A percentile compares a stretch with the other conserved stretches of the same genome.
Conservation (phyloP, 1,139 yeast species). For the Zygoascus hellenicus region DNA sequence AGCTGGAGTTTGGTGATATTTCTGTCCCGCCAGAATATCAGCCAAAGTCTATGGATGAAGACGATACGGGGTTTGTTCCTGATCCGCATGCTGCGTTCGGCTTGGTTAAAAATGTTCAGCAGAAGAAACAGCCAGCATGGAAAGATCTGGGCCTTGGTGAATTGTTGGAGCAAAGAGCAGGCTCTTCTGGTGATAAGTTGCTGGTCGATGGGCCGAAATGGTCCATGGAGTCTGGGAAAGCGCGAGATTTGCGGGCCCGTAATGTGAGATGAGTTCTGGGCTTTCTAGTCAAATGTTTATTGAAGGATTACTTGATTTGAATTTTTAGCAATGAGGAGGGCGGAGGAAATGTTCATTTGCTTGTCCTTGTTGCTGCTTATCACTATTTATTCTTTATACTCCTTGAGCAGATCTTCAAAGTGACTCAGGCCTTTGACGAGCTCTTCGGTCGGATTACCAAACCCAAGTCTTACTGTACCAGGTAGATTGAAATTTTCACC, state of each 20-base stretch:
- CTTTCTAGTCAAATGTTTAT: too few species aligned
- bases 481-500: conserved; percentile 45
- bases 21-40: conserved; percentile 30
- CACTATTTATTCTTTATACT: neutral
- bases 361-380: too few species aligned
- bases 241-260: too few species aligned
- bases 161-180: conserved; percentile 21
- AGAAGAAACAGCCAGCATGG: conserved; percentile 31
- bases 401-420: conserved; percentile 15
- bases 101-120: conserved; percentile 17
- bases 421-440: conserved; percentile 30
- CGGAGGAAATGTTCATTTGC: too few species aligned
- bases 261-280: too few species aligned
- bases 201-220: conserved; percentile 13
- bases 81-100: conserved; percentile 30
- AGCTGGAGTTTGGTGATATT: conserved; percentile 33
- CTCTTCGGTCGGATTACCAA: conserved; percentile 42
- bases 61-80: conserved; percentile 27
- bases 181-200: conserved; percentile 17
- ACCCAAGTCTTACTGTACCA: conserved; percentile 47
- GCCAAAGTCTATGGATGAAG: conserved; percentile 33
- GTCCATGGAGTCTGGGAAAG: neutral
- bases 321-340: too few species aligned
- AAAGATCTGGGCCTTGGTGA: conserved; percentile 30
- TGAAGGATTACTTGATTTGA: too few species aligned